Base-by-base conservation (phyloP, 164 flowering plant species). In the Cinnamomum chago region DNA sequence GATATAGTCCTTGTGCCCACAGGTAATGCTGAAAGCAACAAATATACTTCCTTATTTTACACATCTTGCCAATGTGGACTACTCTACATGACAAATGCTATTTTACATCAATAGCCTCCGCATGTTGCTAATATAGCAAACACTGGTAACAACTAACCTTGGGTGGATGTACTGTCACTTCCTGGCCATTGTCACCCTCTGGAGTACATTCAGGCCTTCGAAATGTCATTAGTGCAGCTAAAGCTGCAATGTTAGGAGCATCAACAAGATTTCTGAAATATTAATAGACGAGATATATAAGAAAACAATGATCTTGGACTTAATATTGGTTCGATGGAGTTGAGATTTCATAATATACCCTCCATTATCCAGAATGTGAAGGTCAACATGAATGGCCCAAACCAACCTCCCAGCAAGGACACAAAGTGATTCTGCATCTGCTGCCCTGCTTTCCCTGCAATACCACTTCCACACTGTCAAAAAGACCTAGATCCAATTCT, bases 181-280 rank as follows among this genome's bases (percentile, higher is more conserved):
- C 92, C 71, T 90, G 92, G 72, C 92, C 89, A 86, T 92, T 86
- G 73, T 93, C 98, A 71, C 97, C 99, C 71, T 88, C 97, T 47
- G 93, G 70, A 60, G 95, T 78, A 83, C 98, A 93, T 75, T 95
- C 99, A 70, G 97, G 95, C 86, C 97, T 88, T 72, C 97, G 85
- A 72, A 93, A 95, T 65, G 99, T 92, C 81, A 86, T 67, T 0
- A 95, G 89, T 47, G 98, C 94, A 81, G 98, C 91, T 79, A 95
- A 83, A 76, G 99, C 99, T 79, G 98, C 99, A 83, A 93, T 79
- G 85, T 95, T 95, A 71, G 98, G 92, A 79, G 98, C 98, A 90
- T 95, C 99, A 79, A 95, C 89, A 74, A 95, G 94, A 85, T 95
- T 95, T 75, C 99, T 93, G 84, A 76, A 58, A 75, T 72, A 62